Evolutionary conservation across 1,139 yeast species (phyloP).

Genomic region (Debaryomyces sp.): DNA sequence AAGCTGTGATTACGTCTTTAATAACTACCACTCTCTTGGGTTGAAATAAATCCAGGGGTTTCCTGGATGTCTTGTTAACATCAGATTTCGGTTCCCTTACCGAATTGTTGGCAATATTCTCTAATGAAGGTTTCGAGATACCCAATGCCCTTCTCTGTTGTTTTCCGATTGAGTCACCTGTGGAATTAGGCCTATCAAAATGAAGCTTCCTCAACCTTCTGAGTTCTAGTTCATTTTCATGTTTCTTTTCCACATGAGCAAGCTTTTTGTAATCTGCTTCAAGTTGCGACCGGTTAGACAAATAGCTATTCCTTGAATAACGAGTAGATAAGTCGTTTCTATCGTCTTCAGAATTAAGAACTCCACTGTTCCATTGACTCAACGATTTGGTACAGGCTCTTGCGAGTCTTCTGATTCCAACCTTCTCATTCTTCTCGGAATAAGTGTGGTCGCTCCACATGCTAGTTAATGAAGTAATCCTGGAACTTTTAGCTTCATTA

Average conservation of each 20-base stretch:
- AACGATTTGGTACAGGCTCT: slow-evolving; percentile 22
- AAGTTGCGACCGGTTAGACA: slow-evolving; percentile 8
- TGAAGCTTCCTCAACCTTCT: slow-evolving; percentile 7
- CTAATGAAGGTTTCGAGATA: slow-evolving; percentile 17
- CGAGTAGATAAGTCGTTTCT: background rate
- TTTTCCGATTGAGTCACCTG: background rate
- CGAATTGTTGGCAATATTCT: slow-evolving; percentile 14
- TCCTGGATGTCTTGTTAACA: background rate
- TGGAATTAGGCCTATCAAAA: background rate
- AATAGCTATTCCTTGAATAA: slow-evolving; percentile 14
- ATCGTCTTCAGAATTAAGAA: slow-evolving; percentile 3
- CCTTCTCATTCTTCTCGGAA: slow-evolving; percentile 13
- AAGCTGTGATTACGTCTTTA: slow-evolving; percentile 17
- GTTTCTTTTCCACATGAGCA: slow-evolving; percentile 9
- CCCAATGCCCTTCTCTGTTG: slow-evolving; percentile 9
- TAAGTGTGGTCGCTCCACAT: slow-evolving; percentile 10
- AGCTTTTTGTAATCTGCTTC: slow-evolving; percentile 8
- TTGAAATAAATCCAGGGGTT: slow-evolving; percentile 1
- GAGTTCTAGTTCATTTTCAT: slow-evolving; percentile 12
- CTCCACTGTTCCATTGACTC: slow-evolving; percentile 16
- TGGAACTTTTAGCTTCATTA: slow-evolving; percentile 14
- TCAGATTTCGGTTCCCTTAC: background rate
- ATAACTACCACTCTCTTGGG: slow-evolving; percentile 20
- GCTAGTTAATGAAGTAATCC: slow-evolving; percentile 21
- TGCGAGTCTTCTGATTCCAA: slow-evolving; percentile 23